These are phyloP conservation scores for Emergomyces orientalis DNA, from an alignment of 2,329 filamentous ascomycete genomes.

Conservation along the genomic window DNA sequence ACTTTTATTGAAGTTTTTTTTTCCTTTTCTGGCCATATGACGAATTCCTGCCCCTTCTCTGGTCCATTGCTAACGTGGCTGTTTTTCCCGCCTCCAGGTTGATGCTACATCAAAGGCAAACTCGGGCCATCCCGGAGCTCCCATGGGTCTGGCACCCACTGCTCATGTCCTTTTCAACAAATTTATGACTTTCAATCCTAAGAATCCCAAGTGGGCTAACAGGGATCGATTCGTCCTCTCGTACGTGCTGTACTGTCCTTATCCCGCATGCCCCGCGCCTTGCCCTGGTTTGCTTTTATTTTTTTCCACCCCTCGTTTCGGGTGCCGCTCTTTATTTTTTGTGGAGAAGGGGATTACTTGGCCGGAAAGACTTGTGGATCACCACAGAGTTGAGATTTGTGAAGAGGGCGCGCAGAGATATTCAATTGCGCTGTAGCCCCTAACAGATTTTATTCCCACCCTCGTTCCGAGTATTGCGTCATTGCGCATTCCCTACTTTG, in stretches of 20 bases:
- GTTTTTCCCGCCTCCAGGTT: conserved; percentile 48
- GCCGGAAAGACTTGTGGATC: background rate
- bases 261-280: background rate
- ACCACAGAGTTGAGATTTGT: background rate
- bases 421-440: background rate
- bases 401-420: background rate
- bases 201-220: conserved; percentile 96
- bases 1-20: background rate
- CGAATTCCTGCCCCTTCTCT: conserved; percentile 4
- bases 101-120: conserved; percentile 96
- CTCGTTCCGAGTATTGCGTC: conserved; percentile 1
- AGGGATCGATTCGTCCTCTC: conserved; percentile 98
- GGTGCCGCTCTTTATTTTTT: background rate
- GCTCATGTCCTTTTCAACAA: conserved; percentile 98
- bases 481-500: background rate
- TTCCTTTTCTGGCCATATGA: background rate
- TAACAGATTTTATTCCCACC: background rate
- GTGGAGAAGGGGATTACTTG: background rate
- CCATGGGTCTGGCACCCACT: conserved; percentile 92
- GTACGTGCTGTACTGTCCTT: conserved; percentile 50
- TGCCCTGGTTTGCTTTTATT: background rate
- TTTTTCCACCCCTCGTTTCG: background rate
- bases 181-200: conserved; percentile 99
- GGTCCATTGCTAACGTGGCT: conserved; percentile 15
- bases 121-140: conserved; percentile 96